phyloP scores from a whole-genome alignment of 2,329 filamentous ascomycete species.

The Fusarium miscanthi region DNA sequence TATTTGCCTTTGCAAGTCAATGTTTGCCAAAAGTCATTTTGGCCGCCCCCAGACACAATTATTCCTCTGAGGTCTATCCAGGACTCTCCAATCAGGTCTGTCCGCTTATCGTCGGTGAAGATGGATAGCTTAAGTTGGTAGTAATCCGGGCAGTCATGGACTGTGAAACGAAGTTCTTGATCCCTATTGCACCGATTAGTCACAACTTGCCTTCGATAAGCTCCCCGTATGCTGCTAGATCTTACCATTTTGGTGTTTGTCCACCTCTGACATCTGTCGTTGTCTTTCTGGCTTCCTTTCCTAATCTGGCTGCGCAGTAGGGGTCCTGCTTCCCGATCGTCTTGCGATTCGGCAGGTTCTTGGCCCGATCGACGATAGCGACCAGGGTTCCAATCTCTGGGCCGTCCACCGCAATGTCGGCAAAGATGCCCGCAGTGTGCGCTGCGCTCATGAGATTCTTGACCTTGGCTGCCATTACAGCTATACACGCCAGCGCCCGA shows the following conservation, averaged over 20 bases:
- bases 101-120: constrained; percentile 99
- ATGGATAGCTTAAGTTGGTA: constrained; percentile 94
- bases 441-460: constrained; percentile 71
- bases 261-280: constrained; percentile 93
- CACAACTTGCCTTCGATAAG: background rate
- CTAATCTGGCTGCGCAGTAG: constrained; percentile 91
- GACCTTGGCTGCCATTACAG: constrained; percentile 63
- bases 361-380: constrained; percentile 90
- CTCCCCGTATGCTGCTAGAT: background rate
- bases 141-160: constrained; percentile 97
- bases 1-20: constrained; percentile 93
- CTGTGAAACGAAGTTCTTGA: constrained; percentile 93
- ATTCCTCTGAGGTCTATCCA: constrained; percentile 88
- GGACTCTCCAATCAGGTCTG: constrained; percentile 93
- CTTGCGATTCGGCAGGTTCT: constrained; percentile 96
- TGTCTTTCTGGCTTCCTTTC: constrained; percentile 98
- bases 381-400: constrained; percentile 94
- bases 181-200: constrained; percentile 73
- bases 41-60: constrained; percentile 87
- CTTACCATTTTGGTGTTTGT: constrained; percentile 93
- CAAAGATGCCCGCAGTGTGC: constrained; percentile 93
- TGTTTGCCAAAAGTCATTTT: constrained; percentile 91
- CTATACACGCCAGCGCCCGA: constrained; percentile 13
- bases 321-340: constrained; percentile 99
- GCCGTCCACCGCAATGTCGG: constrained; percentile 92